A percentile compares a stretch with the other conserved stretches of the same genome.
Conservation (phyloP, 2,329 filamentous ascomycete genomes). For the Pestalotiopsis sp. region DNA sequence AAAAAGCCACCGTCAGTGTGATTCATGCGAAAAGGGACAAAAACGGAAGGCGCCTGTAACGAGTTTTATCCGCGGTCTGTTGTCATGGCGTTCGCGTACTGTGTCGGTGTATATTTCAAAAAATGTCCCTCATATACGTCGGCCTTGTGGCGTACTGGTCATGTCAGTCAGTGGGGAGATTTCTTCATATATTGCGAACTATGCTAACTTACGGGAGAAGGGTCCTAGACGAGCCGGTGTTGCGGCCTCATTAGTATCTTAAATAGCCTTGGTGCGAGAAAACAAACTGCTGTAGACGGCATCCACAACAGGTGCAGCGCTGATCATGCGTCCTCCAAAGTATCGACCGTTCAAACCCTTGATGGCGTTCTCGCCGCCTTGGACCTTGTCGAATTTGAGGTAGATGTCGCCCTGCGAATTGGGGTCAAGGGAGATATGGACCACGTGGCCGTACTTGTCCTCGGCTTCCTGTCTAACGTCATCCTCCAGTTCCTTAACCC, state of each 20-base stretch:
- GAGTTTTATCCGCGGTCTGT: neutral
- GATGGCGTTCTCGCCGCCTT: constrained; percentile 95
- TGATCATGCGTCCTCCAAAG: constrained; percentile 92
- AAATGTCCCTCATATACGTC: too few relatives aligned
- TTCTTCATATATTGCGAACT: neutral
- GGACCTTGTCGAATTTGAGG: constrained; percentile 95
- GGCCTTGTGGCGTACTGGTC: neutral
- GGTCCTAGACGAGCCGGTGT: constrained; percentile 7
- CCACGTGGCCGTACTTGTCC: constrained; percentile 93
- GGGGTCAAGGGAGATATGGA: constrained; percentile 93
- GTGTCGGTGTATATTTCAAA: neutral
- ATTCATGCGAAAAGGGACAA: constrained; percentile 11
- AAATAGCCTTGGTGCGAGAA: constrained; percentile 82
- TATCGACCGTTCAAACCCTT: constrained; percentile 96
- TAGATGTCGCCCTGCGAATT: constrained; percentile 97
- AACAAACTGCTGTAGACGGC: constrained; percentile 98
- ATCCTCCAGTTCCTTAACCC: constrained; percentile 92
- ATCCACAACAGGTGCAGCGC: constrained; percentile 93
- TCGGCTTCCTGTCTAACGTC: constrained; percentile 93
- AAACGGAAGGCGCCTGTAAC: constrained; percentile 9
- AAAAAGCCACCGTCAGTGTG: constrained; percentile 10
- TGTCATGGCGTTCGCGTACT: neutral
- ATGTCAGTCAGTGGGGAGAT: neutral
- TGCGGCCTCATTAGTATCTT: constrained; percentile 60
- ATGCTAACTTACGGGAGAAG: constrained; percentile 5